Conservation (phyloP, 106 monocot species). For the Apostasia ramifera region DNA sequence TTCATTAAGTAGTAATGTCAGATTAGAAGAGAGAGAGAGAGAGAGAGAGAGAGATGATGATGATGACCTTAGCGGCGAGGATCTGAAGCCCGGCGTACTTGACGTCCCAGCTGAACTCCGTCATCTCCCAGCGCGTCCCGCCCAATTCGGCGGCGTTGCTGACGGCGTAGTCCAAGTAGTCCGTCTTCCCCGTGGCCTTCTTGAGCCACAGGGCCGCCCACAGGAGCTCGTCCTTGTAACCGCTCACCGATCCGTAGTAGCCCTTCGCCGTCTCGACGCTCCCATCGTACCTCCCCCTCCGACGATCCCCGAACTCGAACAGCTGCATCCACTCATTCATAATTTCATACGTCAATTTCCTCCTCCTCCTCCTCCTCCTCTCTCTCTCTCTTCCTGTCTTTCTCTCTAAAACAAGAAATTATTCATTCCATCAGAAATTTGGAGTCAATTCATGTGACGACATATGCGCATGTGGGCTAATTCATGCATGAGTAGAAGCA, state of each 20-base stretch:
- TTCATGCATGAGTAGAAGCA: too few species aligned
- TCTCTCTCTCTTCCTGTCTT: too few species aligned
- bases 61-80: constrained; percentile 24
- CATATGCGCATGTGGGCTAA: too few species aligned
- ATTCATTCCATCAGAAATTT: too few species aligned
- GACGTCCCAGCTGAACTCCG: constrained; percentile 76
- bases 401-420: too few species aligned
- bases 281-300: constrained; percentile 42
- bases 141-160: constrained; percentile 25
- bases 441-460: too few species aligned
- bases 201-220: constrained; percentile 64
- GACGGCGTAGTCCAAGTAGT: constrained; percentile 37
- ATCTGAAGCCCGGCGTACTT: constrained; percentile 65
- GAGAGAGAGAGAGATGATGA: too few species aligned
- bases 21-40: too few species aligned
- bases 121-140: constrained; percentile 41
- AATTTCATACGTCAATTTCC: too few species aligned
- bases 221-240: constrained; percentile 57
- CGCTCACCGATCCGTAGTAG: constrained; percentile 50
- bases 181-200: constrained; percentile 9
- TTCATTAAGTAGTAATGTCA: too few species aligned
- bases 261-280: constrained; percentile 28
- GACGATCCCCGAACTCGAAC: constrained; percentile 55
- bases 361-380: too few species aligned
- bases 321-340: constrained; percentile 12